Conservation (phyloP, 192 early-diverging fungal species). For the Backusella sp. region DNA sequence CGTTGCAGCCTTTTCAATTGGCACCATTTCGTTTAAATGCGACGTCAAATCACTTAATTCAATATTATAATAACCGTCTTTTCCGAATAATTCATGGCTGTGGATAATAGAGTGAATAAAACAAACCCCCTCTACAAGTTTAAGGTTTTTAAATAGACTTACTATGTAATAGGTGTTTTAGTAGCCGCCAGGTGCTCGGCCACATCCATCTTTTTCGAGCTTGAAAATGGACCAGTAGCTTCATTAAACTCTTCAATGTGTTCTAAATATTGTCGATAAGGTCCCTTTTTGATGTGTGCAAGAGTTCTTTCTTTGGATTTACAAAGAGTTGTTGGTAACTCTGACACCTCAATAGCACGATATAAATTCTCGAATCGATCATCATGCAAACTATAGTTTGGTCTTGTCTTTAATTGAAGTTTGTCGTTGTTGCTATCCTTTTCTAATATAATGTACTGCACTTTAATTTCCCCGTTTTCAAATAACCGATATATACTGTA, state of each 20-base stretch:
- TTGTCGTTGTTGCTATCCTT: not conserved
- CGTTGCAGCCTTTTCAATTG: not conserved
- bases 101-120: not conserved
- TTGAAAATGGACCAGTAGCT: not conserved
- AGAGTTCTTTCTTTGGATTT: not conserved
- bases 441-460: not conserved
- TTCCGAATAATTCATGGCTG: conserved; percentile 2
- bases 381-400: not conserved
- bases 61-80: not conserved
- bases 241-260: not conserved
- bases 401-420: not conserved
- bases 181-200: not conserved
- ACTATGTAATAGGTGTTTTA: not conserved
- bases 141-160: not conserved
- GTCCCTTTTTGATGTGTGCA: not conserved
- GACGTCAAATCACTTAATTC: not conserved
- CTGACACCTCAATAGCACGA: not conserved
- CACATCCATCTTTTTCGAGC: not conserved
- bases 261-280: not conserved
- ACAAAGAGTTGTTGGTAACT: not conserved
- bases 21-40: not conserved
- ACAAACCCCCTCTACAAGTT: not conserved
- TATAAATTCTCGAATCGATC: not conserved
- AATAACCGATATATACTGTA: not conserved
- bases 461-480: not conserved